These are phyloP conservation scores for Carex arenaria DNA, from an alignment of 202 grass and related monocot species.

Conservation along the genomic window DNA sequence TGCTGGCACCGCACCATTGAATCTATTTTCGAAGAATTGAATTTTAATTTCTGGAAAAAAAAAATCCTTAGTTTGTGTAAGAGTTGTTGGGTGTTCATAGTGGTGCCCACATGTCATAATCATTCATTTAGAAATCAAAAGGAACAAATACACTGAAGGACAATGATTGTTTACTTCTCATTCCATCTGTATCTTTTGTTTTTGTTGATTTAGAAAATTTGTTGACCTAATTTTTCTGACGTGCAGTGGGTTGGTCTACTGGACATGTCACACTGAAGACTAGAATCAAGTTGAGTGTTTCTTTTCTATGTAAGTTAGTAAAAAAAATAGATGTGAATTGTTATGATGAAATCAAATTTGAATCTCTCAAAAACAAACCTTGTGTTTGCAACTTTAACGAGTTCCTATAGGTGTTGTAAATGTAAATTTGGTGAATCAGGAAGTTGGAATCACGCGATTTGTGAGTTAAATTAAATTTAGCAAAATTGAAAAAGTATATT, in stretches of 20 bases:
- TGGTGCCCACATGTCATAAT: too few relatives aligned
- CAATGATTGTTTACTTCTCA: background rate
- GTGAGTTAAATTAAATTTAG: background rate
- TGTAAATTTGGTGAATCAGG: background rate
- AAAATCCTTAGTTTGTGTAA: background rate
- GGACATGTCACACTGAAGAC: slow-evolving; percentile 79
- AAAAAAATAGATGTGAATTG: background rate
- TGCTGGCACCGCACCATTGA: too few relatives aligned
- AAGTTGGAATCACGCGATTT: background rate
- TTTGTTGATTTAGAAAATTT: background rate
- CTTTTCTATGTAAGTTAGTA: background rate
- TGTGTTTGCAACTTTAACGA: background rate
- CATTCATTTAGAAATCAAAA: background rate
- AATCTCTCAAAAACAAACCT: background rate
- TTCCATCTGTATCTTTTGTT: background rate
- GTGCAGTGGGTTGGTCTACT: slow-evolving; percentile 81
- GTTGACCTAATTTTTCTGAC: background rate
- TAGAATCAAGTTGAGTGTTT: slow-evolving; percentile 8
- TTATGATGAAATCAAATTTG: slow-evolving; percentile 1
- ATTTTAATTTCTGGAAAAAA: too few relatives aligned
- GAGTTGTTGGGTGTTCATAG: too few relatives aligned
- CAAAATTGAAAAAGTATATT: too few relatives aligned
- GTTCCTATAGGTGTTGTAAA: slow-evolving; percentile 4
- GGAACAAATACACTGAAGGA: background rate
- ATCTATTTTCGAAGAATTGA: too few relatives aligned